Conservation (phyloP, 2,329 filamentous ascomycete species). For the Neonectria coccinea region DNA sequence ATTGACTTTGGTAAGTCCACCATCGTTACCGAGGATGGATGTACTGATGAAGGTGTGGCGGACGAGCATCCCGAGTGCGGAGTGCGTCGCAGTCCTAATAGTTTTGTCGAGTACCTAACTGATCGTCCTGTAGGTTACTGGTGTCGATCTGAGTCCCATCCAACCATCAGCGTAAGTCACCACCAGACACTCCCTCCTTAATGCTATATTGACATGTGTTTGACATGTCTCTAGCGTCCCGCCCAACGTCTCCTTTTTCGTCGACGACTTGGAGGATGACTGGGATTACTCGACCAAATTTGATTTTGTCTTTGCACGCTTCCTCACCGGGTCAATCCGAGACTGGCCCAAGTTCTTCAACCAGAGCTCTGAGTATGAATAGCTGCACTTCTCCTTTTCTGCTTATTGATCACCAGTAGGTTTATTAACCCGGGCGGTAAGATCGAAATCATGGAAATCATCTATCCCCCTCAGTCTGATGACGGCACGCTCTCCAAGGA, state of each 20-base stretch:
- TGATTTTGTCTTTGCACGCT: conserved; percentile 28
- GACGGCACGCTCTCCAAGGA: conserved; percentile 4
- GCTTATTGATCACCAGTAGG: background rate
- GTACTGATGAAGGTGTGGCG: conserved; percentile 8
- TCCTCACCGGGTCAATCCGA: conserved; percentile 20
- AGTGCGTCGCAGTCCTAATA: background rate
- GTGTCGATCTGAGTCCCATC: conserved; percentile 32
- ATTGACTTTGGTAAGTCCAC: conserved; percentile 24
- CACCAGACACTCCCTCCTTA: too few relatives aligned
- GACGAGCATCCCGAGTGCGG: conserved; percentile 32
- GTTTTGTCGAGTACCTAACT: background rate
- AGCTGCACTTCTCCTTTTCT: too few relatives aligned
- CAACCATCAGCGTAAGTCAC: background rate
- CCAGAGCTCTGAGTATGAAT: conserved; percentile 20
- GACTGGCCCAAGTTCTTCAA: conserved; percentile 35
- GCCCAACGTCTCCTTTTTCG: too few relatives aligned
- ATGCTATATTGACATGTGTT: too few relatives aligned
- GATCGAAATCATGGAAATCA: conserved; percentile 29
- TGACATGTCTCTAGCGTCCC: too few relatives aligned
- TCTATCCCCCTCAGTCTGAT: conserved; percentile 27
- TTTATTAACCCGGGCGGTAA: conserved; percentile 16
- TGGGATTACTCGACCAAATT: conserved; percentile 22
- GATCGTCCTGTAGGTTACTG: conserved; percentile 17
- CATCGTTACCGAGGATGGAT: accelerated
- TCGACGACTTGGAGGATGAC: too few relatives aligned